Percentiles rank a stretch among this genome's conserved stretches.
Conservation (phyloP, 331 rosid species). For the Phaseolus coccineus region DNA sequence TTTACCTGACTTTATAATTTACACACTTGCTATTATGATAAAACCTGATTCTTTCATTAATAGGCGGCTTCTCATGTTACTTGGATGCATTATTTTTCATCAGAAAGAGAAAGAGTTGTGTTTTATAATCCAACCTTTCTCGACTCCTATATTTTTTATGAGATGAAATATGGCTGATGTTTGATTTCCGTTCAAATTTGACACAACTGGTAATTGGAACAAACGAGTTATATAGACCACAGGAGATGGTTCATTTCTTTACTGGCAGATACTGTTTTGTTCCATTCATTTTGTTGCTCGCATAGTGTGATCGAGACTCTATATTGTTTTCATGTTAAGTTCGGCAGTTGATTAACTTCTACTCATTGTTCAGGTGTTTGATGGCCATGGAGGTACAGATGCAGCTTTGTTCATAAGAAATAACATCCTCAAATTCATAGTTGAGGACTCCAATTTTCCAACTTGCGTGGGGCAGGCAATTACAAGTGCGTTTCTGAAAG, state of each 20-base stretch:
- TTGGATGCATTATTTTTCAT: neutral
- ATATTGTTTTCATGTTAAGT: neutral
- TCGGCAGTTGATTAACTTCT: constrained; percentile 18
- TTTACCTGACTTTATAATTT: constrained; percentile 31
- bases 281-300: neutral
- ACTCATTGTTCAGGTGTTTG: constrained; percentile 68
- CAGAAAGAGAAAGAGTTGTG: neutral
- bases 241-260: neutral
- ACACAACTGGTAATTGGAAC: neutral
- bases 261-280: neutral
- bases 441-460: constrained; percentile 79
- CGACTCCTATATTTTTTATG: neutral
- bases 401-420: constrained; percentile 77
- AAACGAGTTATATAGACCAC: constrained; percentile 9
- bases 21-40: constrained; percentile 32
- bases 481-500: constrained; percentile 73
- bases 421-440: constrained; percentile 73
- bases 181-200: constrained; percentile 5
- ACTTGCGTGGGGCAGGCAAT: constrained; percentile 66
- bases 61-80: neutral
- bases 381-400: constrained; percentile 89
- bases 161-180: constrained; percentile 23
- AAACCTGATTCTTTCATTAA: constrained; percentile 15
- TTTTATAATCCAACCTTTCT: constrained; percentile 18
- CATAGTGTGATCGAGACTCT: constrained; percentile 22